Percentiles rank a stretch among this genome's conserved stretches.
These are phyloP conservation scores for Hypericum perforatum DNA, from an alignment of 345 rosid genomes.

Conservation along the genomic window DNA sequence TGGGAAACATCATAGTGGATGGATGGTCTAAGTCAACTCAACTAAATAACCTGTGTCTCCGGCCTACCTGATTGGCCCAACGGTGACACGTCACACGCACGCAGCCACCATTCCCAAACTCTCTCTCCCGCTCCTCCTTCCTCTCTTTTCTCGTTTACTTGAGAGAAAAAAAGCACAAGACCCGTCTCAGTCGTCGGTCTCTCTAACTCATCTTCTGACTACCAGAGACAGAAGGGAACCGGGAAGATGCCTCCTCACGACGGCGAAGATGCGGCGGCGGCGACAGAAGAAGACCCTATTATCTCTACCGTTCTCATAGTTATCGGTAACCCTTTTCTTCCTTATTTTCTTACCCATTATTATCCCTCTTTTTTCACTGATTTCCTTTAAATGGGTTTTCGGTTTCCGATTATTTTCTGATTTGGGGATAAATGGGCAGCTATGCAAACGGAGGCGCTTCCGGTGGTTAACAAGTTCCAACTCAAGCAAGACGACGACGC, in stretches of 20 bases:
- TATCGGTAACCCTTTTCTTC: constrained; percentile 38
- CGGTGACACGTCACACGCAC: too few relatives aligned
- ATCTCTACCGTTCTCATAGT: constrained; percentile 62
- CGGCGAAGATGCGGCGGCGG: constrained; percentile 35
- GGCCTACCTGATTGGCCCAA: too few relatives aligned
- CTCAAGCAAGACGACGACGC: constrained; percentile 44
- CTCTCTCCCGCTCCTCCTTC: too few relatives aligned
- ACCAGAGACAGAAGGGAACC: constrained; percentile 1
- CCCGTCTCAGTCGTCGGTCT: too few relatives aligned
- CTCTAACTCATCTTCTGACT: not conserved
- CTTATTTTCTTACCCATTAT: not conserved
- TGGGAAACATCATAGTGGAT: too few relatives aligned
- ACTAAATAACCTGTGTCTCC: too few relatives aligned
- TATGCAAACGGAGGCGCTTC: constrained; percentile 87
- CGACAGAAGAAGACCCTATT: constrained; percentile 24
- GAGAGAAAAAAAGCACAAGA: too few relatives aligned
- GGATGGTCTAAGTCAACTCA: too few relatives aligned
- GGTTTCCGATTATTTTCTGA: constrained; percentile 3
- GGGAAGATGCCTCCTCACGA: constrained; percentile 45
- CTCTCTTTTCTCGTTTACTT: too few relatives aligned
- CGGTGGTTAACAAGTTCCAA: constrained; percentile 53
- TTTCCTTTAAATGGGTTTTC: not conserved
- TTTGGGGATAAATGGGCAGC: constrained; percentile 24
- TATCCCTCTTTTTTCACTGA: not conserved
- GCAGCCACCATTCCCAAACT: too few relatives aligned